Evolutionary conservation across 2,329 filamentous ascomycete genomes (phyloP).

Genomic region (Xylaria sp.): DNA sequence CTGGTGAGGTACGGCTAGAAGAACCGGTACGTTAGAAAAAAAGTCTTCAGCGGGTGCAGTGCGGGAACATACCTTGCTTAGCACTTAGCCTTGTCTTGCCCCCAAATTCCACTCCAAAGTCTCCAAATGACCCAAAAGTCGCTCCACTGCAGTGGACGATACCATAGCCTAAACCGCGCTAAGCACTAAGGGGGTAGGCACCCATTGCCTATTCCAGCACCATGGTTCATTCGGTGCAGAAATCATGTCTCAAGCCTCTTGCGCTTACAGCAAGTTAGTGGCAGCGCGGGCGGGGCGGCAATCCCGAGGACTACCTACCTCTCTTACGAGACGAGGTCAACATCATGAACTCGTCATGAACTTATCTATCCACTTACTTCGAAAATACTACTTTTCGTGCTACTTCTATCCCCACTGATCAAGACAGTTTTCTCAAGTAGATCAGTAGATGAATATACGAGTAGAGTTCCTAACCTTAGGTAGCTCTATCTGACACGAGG

Average conservation of each 20-base stretch:
- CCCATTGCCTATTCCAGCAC: conserved; percentile 28
- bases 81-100: conserved; percentile 12
- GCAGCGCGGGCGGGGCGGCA: conserved; percentile 15
- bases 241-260: conserved; percentile 17
- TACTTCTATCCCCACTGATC: background rate
- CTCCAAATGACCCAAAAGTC: conserved; percentile 11
- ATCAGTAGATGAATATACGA: background rate
- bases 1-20: background rate
- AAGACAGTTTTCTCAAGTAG: background rate
- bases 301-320: conserved; percentile 13
- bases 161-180: conserved; percentile 15
- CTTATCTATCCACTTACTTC: background rate
- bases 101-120: conserved; percentile 5
- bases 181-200: conserved; percentile 18
- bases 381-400: background rate
- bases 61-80: conserved; percentile 8
- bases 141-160: conserved; percentile 17
- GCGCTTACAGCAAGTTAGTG: background rate
- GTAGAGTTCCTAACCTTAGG: background rate
- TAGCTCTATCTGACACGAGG: background rate
- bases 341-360: background rate
- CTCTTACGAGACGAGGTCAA: background rate
- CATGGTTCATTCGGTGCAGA: conserved; percentile 19
- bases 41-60: conserved; percentile 10
- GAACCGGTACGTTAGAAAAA: conserved; percentile 10